Evolutionary conservation across 2,329 filamentous ascomycete genomes (phyloP), one percentile per base, ranked within the genome.

Genomic region (Pseudogymnoascus sp.): DNA sequence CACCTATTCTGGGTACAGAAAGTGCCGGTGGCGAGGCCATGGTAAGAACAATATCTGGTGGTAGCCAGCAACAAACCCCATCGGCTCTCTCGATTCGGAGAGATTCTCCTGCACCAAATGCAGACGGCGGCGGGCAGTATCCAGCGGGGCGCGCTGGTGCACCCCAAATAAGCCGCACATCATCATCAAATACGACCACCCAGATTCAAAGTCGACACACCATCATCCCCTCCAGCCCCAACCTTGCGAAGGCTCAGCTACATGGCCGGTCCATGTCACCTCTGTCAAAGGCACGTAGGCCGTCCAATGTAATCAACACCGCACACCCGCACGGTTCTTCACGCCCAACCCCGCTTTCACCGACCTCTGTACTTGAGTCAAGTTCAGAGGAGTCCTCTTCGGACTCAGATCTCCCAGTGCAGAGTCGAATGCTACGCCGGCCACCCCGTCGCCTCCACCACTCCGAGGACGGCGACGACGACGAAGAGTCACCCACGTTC

Each of bases 1-100:
- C 85, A 1, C 84, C 86, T 2, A 71, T 81, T 13, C 83, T 81
- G 13, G 79, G 80, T 33, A 74, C 78, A 62, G 67, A 70, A 70
- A 68, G 73, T 66, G 65, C 64, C 63, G 67, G 67, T 33, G 76
- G 71, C 66, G 83, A 78, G 69, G 78, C 72, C 55, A 82, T 83
- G 78, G 80, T 78, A 64, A 78, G 82, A 39, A 77, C 77, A 55
- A 77, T 77, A 6, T 84, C 82, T 61, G 77, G 75, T 61, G 75
- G 73, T 61, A 73, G 75, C 68, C 35, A 60, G 58, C 67, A 67
- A 17, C 65, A 69, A 61, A 64, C 69, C 25, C 63, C 66, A 58
- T 73, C 71, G 36, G 63, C 69, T 17, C 59, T 73, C 3, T 71
- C 70, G 7, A 60, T 62, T 27, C 66, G 71, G 17, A 72, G 65